Percentiles rank a stretch among this genome's conserved stretches.
Conservation (phyloP, 306 rosid genomes). For the Cyclanthera cordifolia region DNA sequence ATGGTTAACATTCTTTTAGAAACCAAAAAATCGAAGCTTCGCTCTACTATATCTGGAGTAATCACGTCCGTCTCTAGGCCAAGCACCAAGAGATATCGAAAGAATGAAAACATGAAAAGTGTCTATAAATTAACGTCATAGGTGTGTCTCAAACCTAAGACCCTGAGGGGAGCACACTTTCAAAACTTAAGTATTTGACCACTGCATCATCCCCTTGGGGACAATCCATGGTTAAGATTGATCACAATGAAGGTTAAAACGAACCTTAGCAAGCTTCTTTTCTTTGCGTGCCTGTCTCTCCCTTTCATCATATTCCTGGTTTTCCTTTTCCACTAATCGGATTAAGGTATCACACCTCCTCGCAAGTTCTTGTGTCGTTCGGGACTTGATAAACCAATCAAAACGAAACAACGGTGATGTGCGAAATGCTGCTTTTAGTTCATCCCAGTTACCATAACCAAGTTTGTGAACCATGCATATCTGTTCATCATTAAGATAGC, state of each 20-base stretch:
- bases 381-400: slow-evolving; percentile 98
- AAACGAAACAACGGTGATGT: slow-evolving; percentile 95
- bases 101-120: no score
- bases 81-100: no score
- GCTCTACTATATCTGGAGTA: no score
- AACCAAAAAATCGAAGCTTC: no score
- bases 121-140: no score
- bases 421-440: slow-evolving; percentile 89
- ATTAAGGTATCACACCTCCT: slow-evolving; percentile 98
- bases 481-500: slow-evolving; percentile 25
- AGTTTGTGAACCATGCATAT: slow-evolving; percentile 98
- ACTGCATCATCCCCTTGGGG: no score
- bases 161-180: no score
- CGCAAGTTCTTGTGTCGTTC: slow-evolving; percentile 95
- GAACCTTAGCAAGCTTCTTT: slow-evolving; percentile 97
- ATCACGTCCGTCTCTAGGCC: no score
- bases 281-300: slow-evolving; percentile 99
- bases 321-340: slow-evolving; percentile 93
- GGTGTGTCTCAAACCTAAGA: no score
- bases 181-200: no score
- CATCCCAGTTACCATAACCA: slow-evolving; percentile 99
- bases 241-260: not conserved
- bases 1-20: no score
- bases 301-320: slow-evolving; percentile 94
- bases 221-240: no score